Base-by-base conservation (phyloP, 2,329 filamentous ascomycete species). In the Elsinoe perseae region DNA sequence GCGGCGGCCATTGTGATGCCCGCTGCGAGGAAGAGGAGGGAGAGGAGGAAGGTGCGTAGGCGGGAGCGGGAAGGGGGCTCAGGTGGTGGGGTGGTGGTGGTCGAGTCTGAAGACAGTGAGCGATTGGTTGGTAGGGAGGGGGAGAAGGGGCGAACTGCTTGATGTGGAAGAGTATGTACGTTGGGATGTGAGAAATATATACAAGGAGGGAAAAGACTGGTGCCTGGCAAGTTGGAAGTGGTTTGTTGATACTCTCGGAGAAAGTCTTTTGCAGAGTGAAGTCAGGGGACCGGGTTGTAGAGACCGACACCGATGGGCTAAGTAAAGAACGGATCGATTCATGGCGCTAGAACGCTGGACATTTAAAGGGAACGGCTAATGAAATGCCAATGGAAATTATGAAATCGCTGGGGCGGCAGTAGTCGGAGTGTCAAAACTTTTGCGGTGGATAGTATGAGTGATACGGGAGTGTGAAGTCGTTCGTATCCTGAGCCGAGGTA, bases 1-100 rank as follows among this genome's bases (percentile, higher is more conserved):
- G 73, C 70, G 61, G 77, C 73, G 54, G 79, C 74, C 75, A 85
- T 81, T 61, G 72, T 68, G 73, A 84, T 79, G 61, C 82, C 82
- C 12, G 72, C 66, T 21, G 73, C 73, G 66, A 76, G 79, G 61
- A 76, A 62, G 59, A 81, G 54, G 60, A 78, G 56, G 64, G 79
- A 64, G 28, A 73, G 72, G 59, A 78, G 64, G 57, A 75, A 69
- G 53, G 77, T 42, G 14, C 53, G 53, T 7, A 56, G 18, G 38
- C n/a, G 20, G 12, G 53, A 56, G 38, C 53, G 53, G n/a, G 38
- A 23, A 8, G 53, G 53, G 23, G 53, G 36, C n/a, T 27, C 25
- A 18, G 53, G 40, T 20, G 53, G 53, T 28, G 25, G 18, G 16
- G 53, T 46, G 28, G 28, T 34, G 21, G 50, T 36, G 32, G 53